phyloP scores from a whole-genome alignment of 306 rosid species.

The Gillenia trifoliata region DNA sequence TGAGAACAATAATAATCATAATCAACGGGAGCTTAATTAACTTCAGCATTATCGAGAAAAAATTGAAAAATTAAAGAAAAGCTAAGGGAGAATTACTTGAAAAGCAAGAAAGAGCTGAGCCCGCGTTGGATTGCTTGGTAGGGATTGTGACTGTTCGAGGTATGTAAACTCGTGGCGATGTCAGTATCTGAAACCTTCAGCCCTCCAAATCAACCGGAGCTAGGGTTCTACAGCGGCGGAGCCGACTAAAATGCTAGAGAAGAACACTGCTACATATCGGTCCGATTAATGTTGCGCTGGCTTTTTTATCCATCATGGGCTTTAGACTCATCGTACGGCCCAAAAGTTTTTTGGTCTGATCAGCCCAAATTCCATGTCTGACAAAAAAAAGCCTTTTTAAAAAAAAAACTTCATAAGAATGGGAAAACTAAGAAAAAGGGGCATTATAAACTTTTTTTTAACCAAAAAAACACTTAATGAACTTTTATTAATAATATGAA shows the following conservation, averaged over 20 bases:
- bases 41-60: no score
- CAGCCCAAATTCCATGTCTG: background rate
- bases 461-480: no score
- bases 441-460: no score
- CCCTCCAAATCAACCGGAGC: conserved; percentile 22
- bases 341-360: background rate
- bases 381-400: no score
- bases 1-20: no score
- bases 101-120: background rate
- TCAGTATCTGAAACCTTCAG: conserved; percentile 58
- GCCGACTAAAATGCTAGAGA: background rate
- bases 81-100: no score
- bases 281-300: background rate
- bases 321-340: background rate
- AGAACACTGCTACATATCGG: background rate
- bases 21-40: no score
- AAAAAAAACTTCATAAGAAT: no score
- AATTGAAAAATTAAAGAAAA: no score
- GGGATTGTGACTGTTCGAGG: background rate
- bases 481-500: no score
- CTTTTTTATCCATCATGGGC: background rate
- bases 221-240: background rate
- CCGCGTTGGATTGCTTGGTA: background rate
- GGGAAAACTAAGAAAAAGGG: no score
- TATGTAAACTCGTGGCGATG: no score